These are phyloP conservation scores for Aurifilum marmelostoma DNA, from an alignment of 2,329 filamentous ascomycete genomes.

Conservation along the genomic window DNA sequence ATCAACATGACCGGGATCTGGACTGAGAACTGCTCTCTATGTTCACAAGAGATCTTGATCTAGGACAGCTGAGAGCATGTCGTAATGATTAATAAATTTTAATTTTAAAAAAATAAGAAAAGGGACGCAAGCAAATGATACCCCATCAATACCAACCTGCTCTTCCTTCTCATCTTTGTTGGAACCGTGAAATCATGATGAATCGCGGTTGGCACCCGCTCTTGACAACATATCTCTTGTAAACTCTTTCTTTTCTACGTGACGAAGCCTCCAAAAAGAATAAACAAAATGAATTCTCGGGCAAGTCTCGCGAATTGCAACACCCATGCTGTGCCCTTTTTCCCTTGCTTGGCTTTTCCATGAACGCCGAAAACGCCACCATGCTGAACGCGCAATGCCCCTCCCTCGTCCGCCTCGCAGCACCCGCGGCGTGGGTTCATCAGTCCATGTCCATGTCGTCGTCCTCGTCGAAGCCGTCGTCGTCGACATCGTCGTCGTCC, in stretches of 20 bases:
- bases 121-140: background rate
- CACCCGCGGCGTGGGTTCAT: slow-evolving; percentile 17
- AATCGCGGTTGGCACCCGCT: background rate
- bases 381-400: slow-evolving; percentile 18
- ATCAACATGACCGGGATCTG: slow-evolving; percentile 35
- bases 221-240: background rate
- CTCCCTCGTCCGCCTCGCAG: background rate
- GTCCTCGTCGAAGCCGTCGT: slow-evolving; percentile 42
- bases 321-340: slow-evolving; percentile 29
- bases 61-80: background rate
- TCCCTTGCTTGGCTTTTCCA: slow-evolving; percentile 36
- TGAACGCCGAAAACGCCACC: slow-evolving; percentile 32
- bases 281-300: background rate
- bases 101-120: no score
- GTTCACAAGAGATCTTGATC: background rate
- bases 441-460: slow-evolving; percentile 50
- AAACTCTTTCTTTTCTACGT: background rate
- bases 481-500: slow-evolving; percentile 37
- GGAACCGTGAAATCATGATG: background rate
- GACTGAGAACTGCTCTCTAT: slow-evolving; percentile 12
- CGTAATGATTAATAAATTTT: background rate
- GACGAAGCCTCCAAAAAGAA: background rate
- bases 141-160: background rate
- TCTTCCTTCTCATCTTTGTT: background rate
- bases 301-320: slow-evolving; percentile 20